phyloP scores from a whole-genome alignment of 345 rosid species.

The Diplotaxis tenuifolia region DNA sequence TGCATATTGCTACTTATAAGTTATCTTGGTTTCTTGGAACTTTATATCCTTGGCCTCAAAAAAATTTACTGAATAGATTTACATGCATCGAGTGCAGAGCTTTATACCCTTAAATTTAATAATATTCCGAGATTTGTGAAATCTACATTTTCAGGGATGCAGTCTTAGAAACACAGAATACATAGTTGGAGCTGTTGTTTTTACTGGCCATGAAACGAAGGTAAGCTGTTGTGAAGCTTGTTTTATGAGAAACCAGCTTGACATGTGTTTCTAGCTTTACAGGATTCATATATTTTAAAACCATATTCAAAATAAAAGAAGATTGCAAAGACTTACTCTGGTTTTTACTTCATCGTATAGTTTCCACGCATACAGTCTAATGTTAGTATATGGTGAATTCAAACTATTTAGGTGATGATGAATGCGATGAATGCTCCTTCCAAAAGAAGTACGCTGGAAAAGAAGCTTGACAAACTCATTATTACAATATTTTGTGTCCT shows the following conservation, averaged over 20 bases:
- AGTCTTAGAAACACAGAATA: slow-evolving; percentile 95
- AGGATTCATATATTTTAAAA: slow-evolving; percentile 1
- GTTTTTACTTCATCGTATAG: slow-evolving; percentile 10
- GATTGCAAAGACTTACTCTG: neutral
- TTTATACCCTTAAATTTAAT: slow-evolving; percentile 5
- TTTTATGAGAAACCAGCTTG: slow-evolving; percentile 18
- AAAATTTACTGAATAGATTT: neutral
- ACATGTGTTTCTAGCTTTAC: slow-evolving; percentile 25
- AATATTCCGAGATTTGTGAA: slow-evolving; percentile 19
- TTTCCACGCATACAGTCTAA: slow-evolving; percentile 11
- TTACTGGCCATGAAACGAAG: slow-evolving; percentile 98
- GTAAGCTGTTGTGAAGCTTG: slow-evolving; percentile 44
- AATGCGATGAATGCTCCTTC: slow-evolving; percentile 99
- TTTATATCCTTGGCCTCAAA: neutral
- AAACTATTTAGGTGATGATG: slow-evolving; percentile 87
- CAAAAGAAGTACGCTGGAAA: slow-evolving; percentile 96
- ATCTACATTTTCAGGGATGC: slow-evolving; percentile 72
- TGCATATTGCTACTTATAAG: neutral
- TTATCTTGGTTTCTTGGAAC: neutral
- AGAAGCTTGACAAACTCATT: slow-evolving; percentile 98
- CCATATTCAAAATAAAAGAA: neutral
- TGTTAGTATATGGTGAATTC: slow-evolving; percentile 28
- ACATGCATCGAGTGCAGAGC: neutral
- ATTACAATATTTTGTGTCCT: slow-evolving; percentile 84
- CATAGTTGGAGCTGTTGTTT: slow-evolving; percentile 85